Evolutionary conservation across 116 monocot species (phyloP), one percentile per base, ranked within the genome.

Genomic region (Papilionanthe hybrid): DNA sequence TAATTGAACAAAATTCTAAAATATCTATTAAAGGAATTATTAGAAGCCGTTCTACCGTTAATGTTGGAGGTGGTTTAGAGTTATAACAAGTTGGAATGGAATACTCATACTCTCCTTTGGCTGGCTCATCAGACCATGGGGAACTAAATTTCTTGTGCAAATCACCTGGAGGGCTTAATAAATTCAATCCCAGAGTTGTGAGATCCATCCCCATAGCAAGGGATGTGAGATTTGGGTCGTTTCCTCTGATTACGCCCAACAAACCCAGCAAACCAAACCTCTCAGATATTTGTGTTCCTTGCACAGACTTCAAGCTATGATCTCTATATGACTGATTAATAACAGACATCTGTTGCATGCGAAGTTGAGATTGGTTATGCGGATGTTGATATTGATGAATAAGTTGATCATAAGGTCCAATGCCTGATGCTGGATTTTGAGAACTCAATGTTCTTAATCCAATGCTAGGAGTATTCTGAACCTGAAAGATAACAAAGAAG

Each of bases 131-230:
- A 37, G 87, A 93, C 92, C 92, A 93, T 17, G 96, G 96, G 27
- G 93, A 93, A n/a, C 84, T 84, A 86, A 96, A 96, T 58, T 84
- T 92, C 77, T 96, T 96, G 76, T 91, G 87, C 72, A 96, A 88
- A 82, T 81, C 85, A 47, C 90, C 93, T 15, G 78, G 37, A 1
- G 96, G 88, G 79, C 90, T 93, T 48, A 75, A 75, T 49, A 96
- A 77, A 74, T 92, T 93, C 80, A 96, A 86, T 27, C 96, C 93
- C 79, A 96, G 63, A 27, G 90, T 89, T 19, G 93, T 96, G 78
- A 96, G 58, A 79, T 96, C 96, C 79, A 96, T 96, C 42, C 96
- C 96, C 72, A 96, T 72, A 73, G 96, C 96, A 82, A 96, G 90
- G 55, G 93, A 86, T 76, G 96, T 78, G 20, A 93, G 77, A 82